Percentiles rank a stretch among this genome's conserved stretches.
Evolutionary conservation across 2,329 filamentous ascomycete genomes (phyloP).

Genomic region (Trichoderma brevicompactum): DNA sequence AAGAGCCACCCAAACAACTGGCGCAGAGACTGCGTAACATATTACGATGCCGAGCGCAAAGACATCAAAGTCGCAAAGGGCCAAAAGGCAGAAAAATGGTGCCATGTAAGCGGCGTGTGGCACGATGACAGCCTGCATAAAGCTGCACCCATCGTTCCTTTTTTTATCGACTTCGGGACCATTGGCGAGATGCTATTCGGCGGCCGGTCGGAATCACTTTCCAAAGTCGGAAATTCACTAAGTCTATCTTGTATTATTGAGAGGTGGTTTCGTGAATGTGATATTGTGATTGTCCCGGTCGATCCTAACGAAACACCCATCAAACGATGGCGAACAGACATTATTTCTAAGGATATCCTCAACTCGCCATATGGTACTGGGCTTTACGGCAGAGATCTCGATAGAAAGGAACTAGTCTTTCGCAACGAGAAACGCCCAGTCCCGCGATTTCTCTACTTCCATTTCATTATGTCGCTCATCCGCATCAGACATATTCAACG

Average conservation of each 20-base stretch:
- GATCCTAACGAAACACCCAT: background rate
- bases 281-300: background rate
- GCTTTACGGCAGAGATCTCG: background rate
- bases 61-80: too few relatives aligned
- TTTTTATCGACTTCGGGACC: background rate
- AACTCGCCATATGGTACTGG: too few relatives aligned
- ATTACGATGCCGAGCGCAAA: background rate
- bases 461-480: slow-evolving; percentile 2
- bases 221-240: background rate
- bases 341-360: background rate
- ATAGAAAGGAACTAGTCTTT: background rate
- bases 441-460: slow-evolving; percentile 6
- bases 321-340: background rate
- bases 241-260: background rate
- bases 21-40: background rate
- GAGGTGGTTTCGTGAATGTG: background rate
- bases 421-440: background rate
- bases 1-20: background rate
- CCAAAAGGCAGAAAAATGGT: background rate
- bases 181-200: background rate
- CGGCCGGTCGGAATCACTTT: background rate
- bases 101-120: background rate
- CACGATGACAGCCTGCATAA: background rate
- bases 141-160: background rate
- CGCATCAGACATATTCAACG: background rate